Conservation (phyloP, 2,329 filamentous ascomycete genomes). For the Daldinia sp. region DNA sequence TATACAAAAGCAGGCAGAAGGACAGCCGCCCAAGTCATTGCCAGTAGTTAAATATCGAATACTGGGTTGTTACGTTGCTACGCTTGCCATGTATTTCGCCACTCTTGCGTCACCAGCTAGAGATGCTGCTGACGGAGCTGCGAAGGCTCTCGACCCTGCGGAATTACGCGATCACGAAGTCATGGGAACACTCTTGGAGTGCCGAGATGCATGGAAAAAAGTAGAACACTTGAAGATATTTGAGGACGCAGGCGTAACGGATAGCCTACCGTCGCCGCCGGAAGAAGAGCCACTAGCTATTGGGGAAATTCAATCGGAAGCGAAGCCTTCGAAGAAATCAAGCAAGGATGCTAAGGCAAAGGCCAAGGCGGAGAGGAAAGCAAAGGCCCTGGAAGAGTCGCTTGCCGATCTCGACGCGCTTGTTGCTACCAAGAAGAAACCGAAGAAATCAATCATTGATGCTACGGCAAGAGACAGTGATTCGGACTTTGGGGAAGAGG, state of each 20-base stretch:
- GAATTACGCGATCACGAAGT: conserved; percentile 89
- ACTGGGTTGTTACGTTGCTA: conserved; percentile 84
- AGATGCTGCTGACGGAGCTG: conserved; percentile 59
- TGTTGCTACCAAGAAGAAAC: conserved; percentile 55
- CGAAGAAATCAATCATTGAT: conserved; percentile 50
- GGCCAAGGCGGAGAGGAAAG: conserved; percentile 52
- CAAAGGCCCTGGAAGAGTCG: conserved; percentile 72
- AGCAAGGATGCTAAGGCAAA: conserved; percentile 49
- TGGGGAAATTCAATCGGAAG: conserved; percentile 46
- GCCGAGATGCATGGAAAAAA: conserved; percentile 80
- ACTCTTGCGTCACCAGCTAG: conserved; percentile 83
- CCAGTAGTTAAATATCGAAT: conserved; percentile 78
- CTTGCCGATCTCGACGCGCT: conserved; percentile 75
- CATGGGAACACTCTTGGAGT: conserved; percentile 84
- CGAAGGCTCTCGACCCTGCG: conserved; percentile 73
- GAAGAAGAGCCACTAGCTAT: conserved; percentile 47
- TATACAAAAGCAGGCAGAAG: conserved; percentile 65
- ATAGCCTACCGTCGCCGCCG: conserved; percentile 36
- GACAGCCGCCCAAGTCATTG: conserved; percentile 61
- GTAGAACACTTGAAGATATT: conserved; percentile 70
- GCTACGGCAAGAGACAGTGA: conserved; percentile 60
- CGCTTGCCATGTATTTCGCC: conserved; percentile 93
- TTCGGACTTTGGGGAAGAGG: conserved; percentile 95
- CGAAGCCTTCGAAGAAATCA: conserved; percentile 36
- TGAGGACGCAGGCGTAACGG: conserved; percentile 43